phyloP scores from a whole-genome alignment of 345 rosid genomes.

The Raphanus sativus region DNA sequence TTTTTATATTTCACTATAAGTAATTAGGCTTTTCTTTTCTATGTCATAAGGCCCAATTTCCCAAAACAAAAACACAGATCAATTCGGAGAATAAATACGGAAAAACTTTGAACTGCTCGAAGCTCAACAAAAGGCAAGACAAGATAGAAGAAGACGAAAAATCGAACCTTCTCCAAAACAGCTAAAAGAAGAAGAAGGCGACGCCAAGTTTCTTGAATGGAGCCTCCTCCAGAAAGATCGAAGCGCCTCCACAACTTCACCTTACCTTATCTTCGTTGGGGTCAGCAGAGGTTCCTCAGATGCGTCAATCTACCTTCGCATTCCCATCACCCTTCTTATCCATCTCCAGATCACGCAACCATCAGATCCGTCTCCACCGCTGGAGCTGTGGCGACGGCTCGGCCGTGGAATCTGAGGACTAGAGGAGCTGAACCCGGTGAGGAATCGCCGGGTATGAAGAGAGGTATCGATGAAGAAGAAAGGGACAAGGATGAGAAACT shows the following conservation, averaged over 20 bases:
- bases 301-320: constrained; percentile 28
- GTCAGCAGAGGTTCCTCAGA: constrained; percentile 32
- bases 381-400: background rate
- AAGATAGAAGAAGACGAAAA: background rate
- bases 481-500: background rate
- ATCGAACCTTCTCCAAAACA: constrained; percentile 11
- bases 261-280: constrained; percentile 33
- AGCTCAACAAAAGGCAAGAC: constrained; percentile 9
- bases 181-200: background rate
- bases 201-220: constrained; percentile 21
- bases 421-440: constrained; percentile 34
- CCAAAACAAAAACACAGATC: background rate
- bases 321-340: constrained; percentile 9
- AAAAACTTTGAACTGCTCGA: constrained; percentile 31
- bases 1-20: no score
- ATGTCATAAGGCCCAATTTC: no score
- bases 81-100: constrained; percentile 25
- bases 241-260: constrained; percentile 36
- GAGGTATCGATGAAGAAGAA: constrained; percentile 1
- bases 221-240: constrained; percentile 28
- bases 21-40: no score
- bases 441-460: constrained; percentile 3
- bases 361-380: constrained; percentile 3
- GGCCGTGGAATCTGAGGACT: constrained; percentile 37
- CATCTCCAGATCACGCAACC: constrained; percentile 16